phyloP scores from a whole-genome alignment of 176 grass and related monocot species.

The Eragrostis nindensis region DNA sequence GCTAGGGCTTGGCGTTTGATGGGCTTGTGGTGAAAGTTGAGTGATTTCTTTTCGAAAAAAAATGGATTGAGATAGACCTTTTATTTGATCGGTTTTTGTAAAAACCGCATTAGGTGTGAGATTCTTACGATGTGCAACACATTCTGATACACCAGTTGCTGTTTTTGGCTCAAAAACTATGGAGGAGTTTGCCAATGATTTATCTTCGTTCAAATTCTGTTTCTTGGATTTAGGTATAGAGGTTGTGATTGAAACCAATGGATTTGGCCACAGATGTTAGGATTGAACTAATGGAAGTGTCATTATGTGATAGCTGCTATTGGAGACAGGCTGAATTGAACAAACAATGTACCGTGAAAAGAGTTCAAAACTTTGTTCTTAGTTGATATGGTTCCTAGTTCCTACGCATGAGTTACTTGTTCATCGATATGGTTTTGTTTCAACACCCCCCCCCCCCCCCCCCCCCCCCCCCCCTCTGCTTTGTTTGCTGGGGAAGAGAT shows the following conservation, averaged over 20 bases:
- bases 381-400: no score
- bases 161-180: neutral
- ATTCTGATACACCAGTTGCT: neutral
- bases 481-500: no score
- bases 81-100: neutral
- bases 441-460: no score
- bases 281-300: conserved; percentile 2
- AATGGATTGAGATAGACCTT: neutral
- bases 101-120: neutral
- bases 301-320: no score
- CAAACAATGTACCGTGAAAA: no score
- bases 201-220: neutral
- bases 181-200: neutral
- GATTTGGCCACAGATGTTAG: neutral
- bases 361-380: no score
- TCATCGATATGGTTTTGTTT: no score
- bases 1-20: conserved; percentile 25
- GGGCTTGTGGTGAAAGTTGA: neutral
- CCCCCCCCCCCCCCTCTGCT: no score
- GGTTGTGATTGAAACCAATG: conserved; percentile 5
- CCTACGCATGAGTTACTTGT: no score
- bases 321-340: no score
- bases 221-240: neutral
- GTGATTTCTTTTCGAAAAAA: neutral
- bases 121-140: neutral